A percentile compares a stretch with the other conserved stretches of the same genome.
Evolutionary conservation across 1,139 yeast species (phyloP).

Genomic region (Schizosaccharomyces versatilis): DNA sequence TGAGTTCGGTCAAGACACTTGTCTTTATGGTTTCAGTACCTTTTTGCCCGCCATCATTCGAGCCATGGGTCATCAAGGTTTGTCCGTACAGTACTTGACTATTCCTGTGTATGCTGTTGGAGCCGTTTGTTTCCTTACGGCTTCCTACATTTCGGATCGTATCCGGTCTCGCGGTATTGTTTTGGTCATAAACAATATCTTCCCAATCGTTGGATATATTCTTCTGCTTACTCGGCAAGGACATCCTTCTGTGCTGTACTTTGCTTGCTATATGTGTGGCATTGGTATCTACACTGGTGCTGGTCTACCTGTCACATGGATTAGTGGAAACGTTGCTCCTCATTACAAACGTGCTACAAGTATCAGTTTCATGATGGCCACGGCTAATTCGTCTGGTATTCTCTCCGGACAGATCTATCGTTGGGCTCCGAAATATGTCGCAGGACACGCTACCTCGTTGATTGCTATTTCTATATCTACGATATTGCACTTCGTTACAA

Average conservation of each 20-base stretch:
- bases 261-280: constrained; percentile 21
- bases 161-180: constrained; percentile 21
- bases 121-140: constrained; percentile 17
- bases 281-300: constrained; percentile 21
- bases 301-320: constrained; percentile 24
- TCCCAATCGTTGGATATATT: constrained; percentile 20
- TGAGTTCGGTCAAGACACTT: constrained; percentile 5
- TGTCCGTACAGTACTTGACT: constrained; percentile 17
- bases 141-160: constrained; percentile 19
- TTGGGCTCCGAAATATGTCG: constrained; percentile 17
- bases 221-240: constrained; percentile 11
- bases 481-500: not conserved
- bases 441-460: constrained; percentile 1
- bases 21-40: constrained; percentile 15
- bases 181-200: constrained; percentile 16
- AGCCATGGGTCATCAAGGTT: constrained; percentile 17
- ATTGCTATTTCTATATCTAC: not conserved
- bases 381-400: constrained; percentile 23
- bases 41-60: constrained; percentile 20
- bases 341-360: constrained; percentile 23
- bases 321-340: constrained; percentile 22
- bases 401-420: constrained; percentile 22
- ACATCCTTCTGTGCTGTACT: constrained; percentile 16
- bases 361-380: constrained; percentile 24
- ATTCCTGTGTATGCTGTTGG: constrained; percentile 23